phyloP scores from a whole-genome alignment of 257 asterid species.

The Nicotiana tomentosiformis region DNA sequence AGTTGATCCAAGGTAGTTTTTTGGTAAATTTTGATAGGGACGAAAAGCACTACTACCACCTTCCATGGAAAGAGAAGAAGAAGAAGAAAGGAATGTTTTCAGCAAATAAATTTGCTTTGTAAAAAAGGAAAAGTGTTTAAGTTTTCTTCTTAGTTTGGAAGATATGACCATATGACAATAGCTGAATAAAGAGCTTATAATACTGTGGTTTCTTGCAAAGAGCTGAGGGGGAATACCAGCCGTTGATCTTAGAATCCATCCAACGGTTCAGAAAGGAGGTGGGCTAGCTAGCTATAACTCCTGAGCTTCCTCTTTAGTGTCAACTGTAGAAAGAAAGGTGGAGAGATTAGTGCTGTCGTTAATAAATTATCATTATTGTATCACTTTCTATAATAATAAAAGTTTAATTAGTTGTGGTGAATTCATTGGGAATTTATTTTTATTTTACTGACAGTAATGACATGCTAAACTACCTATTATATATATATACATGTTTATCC shows the following conservation, averaged over 20 bases:
- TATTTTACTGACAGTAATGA: background rate
- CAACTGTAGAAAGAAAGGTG: constrained; percentile 21
- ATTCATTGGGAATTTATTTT: background rate
- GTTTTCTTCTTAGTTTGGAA: constrained; percentile 9
- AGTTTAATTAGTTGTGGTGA: background rate
- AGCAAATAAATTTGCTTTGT: constrained; percentile 23
- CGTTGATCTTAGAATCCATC: constrained; percentile 21
- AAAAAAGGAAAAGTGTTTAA: constrained; percentile 14
- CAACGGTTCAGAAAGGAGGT: constrained; percentile 31
- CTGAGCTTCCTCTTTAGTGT: constrained; percentile 24
- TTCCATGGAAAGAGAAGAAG: constrained; percentile 35
- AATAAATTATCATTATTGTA: constrained; percentile 21
- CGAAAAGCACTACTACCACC: constrained; percentile 9
- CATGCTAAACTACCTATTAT: background rate
- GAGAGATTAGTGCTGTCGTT: constrained; percentile 31
- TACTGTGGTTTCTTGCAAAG: background rate
- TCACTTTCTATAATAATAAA: background rate
- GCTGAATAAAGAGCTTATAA: background rate
- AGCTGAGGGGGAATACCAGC: constrained; percentile 2
- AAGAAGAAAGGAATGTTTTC: constrained; percentile 5
- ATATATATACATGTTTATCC: background rate
- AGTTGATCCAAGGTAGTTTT: background rate
- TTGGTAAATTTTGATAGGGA: background rate
- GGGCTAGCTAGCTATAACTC: constrained; percentile 15
- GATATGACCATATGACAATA: background rate